Base-by-base conservation (phyloP, 2,329 filamentous ascomycete genomes). In the Pezicula rhizophila region DNA sequence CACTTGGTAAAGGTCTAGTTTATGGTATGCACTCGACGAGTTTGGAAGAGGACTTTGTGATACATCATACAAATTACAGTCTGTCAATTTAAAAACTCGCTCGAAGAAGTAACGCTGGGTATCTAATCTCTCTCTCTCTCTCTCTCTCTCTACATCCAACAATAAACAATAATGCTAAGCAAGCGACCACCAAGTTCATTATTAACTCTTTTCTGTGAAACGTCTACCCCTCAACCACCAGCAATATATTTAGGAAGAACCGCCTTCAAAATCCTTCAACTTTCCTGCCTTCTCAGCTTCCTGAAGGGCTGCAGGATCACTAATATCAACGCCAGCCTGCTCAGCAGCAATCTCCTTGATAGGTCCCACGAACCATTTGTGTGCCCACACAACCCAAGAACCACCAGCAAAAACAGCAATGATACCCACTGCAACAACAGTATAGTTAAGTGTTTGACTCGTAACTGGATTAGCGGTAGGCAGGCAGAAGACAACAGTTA, bases 401-500 rank as follows among this genome's bases (percentile, higher is more conserved):
- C 62, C 66, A 17, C 75, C 64, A 1, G 71, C 65, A 33, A 72
- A 73, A 1, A 78, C 55, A 0, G 67, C 68, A 41, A 81, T 75
- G 48, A 81, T 79, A 0, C 77, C 78, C 4, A 82, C 78, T 0
- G 78, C 78, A 0, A 81, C 78, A 0, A 75, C 73, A 0, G 78
- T 79, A 56, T 82, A 82, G 41, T 82, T 82, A 18, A 82, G 60
- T 4, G 77, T 79, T 64, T 80, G 70, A n/a, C 65, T 68, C 0
- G 72, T 73, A 2, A 80, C 77, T 0, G 78, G 78, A 57, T 80
- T 80, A 8, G 70, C 57, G 1, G 74, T 74, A 0, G 78, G 78
- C 31, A 81, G 64, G 53, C 78, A 80, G 61, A 81, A 82, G 6
- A 79, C 70, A 12, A 82, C 69, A 1, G 74, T 74, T 45, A 81